Percentiles rank a stretch among this genome's conserved stretches.
Evolutionary conservation across 208 protist genomes (phyloP).

Genomic region (Trichomonas gallinae): DNA sequence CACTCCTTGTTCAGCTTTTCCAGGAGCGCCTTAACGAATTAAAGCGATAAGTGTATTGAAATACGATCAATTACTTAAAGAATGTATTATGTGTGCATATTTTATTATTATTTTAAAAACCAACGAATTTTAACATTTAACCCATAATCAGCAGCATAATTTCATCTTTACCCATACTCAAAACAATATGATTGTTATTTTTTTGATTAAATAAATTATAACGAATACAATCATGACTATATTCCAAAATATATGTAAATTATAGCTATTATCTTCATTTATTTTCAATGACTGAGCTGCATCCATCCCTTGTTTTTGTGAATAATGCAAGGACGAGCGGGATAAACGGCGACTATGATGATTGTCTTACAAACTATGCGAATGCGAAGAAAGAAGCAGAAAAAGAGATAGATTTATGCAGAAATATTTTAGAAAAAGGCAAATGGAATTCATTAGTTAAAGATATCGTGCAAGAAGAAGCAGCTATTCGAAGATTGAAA

Average conservation of each 20-base stretch:
- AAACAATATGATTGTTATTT: no score
- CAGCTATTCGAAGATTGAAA: not conserved
- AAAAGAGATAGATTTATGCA: not conserved
- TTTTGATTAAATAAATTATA: no score
- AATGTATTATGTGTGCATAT: not conserved
- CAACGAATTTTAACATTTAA: no score
- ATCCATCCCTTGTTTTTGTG: not conserved
- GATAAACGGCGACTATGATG: slow-evolving; percentile 40
- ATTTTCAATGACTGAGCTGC: not conserved
- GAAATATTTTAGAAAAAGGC: not conserved
- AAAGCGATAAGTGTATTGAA: not conserved
- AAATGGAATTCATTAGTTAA: not conserved
- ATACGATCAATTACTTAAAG: not conserved
- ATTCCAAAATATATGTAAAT: no score
- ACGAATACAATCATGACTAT: no score
- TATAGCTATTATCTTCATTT: not conserved
- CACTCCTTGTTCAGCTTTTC: not conserved
- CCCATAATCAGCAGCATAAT: no score
- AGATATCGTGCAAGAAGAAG: not conserved
- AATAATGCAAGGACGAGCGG: slow-evolving; percentile 33
- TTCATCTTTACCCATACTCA: no score
- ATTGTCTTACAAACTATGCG: not conserved
- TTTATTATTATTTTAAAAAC: no score
- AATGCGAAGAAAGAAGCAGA: not conserved
- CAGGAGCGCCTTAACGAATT: not conserved